Conservation (phyloP, 768 basidiomycete species). For the Mycena crocata region DNA sequence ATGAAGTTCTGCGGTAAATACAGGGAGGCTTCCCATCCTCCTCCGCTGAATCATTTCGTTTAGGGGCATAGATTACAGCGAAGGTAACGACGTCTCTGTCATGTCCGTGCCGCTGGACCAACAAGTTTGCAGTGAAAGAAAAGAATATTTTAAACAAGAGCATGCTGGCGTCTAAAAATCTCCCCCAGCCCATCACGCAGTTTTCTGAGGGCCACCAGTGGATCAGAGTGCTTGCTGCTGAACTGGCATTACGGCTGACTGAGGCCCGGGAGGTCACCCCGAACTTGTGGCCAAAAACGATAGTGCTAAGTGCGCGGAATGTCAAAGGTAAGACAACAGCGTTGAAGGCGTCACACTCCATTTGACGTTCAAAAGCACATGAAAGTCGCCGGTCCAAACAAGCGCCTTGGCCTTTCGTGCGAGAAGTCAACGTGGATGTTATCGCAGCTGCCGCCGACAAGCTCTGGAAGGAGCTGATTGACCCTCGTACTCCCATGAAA, state of each 20-base stretch:
- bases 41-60: slow-evolving; percentile 14
- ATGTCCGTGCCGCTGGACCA: neutral
- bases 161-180: slow-evolving; percentile 97
- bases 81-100: slow-evolving; percentile 1
- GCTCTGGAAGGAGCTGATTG: slow-evolving; percentile 90
- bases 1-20: slow-evolving; percentile 85
- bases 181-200: slow-evolving; percentile 81
- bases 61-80: slow-evolving; percentile 25
- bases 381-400: slow-evolving; percentile 83
- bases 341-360: neutral
- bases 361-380: slow-evolving; percentile 59
- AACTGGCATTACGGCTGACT: slow-evolving; percentile 85
- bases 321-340: slow-evolving; percentile 54
- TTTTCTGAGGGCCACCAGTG: slow-evolving; percentile 86
- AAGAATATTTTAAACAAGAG: slow-evolving; percentile 85
- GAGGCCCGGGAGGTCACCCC: slow-evolving; percentile 82
- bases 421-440: slow-evolving; percentile 77
- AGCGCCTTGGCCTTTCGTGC: slow-evolving; percentile 86
- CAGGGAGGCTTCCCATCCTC: neutral
- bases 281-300: slow-evolving; percentile 91
- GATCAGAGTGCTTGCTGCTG: slow-evolving; percentile 92
- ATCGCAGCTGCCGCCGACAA: slow-evolving; percentile 82
- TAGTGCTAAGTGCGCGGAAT: slow-evolving; percentile 82
- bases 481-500: slow-evolving; percentile 64
- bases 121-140: slow-evolving; percentile 76